Percentiles rank a stretch among this genome's conserved stretches.
phyloP scores from a whole-genome alignment of 176 grass and related monocot species.

The Otatea glauca region DNA sequence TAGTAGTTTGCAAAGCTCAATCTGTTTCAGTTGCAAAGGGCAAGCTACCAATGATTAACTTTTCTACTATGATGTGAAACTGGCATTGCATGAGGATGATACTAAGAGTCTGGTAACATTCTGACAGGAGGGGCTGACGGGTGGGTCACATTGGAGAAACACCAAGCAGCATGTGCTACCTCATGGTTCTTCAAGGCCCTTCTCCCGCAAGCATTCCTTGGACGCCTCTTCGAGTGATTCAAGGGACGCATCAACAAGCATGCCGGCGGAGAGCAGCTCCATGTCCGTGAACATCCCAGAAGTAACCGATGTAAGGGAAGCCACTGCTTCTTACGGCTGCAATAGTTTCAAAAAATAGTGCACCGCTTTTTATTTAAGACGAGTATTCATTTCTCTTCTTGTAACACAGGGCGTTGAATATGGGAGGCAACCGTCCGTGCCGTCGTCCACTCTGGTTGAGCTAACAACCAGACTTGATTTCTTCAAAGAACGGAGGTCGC shows the following conservation, averaged over 20 bases:
- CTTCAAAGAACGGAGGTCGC: conserved; percentile 93
- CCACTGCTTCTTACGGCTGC: not conserved
- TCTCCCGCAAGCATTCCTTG: conserved; percentile 75
- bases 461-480: conserved; percentile 91
- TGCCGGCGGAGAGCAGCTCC: conserved; percentile 43
- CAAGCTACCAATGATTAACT: not conserved
- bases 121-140: conserved; percentile 62
- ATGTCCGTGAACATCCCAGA: conserved; percentile 58
- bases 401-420: conserved; percentile 56
- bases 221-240: conserved; percentile 65
- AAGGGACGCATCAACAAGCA: conserved; percentile 68
- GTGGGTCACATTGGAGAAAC: conserved; percentile 81
- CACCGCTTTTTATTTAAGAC: not conserved
- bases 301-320: conserved; percentile 61
- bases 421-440: conserved; percentile 55
- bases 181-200: conserved; percentile 69
- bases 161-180: conserved; percentile 72
- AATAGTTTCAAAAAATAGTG: not conserved
- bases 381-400: not conserved
- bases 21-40: conserved; percentile 5
- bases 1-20: not conserved
- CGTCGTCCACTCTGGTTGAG: conserved; percentile 94
- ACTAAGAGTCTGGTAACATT: not conserved
- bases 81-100: not conserved
- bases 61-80: not conserved